Evolutionary conservation across 2,329 filamentous ascomycete species (phyloP), one percentile per base, ranked within the genome.

Genomic region (Podosphaera xanthii): DNA sequence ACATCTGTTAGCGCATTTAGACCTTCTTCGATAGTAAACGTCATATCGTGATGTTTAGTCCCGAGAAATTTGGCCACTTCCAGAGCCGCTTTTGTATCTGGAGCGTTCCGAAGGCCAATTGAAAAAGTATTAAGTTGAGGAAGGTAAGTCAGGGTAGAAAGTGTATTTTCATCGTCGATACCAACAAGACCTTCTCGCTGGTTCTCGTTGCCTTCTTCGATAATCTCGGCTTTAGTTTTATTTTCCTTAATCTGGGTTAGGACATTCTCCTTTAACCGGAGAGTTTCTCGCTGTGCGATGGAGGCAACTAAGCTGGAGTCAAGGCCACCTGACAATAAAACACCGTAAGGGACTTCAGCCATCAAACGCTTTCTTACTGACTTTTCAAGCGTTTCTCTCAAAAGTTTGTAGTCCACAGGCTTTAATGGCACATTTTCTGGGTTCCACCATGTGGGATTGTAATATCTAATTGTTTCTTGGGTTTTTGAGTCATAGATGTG

Each of bases 101-200:
- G 92, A 40, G 92, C 87, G 65, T 84, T 87, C 6, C 91, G 90
- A 42, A 98, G 82, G 69, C 92, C 92, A 65, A 98, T 98, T 14
- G 92, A 98, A 78, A 98, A 98, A 14, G 90, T 96, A 81, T 97
- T 94, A 72, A 98, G 82, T 72, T 97, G 87, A 42, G 91, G 89
- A 59, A 97, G 82, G 68, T 92, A 87, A 59, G 90, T 92, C 63
- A 95, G 81, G 12, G 90, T 95, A 56, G 85, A 88, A 62, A 97
- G 75, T 69, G 91, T 81, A 76, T 95, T 85, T 61, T 91, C 81
- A 69, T 94, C 90, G 68, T 97, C 92, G 66, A 98, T 94, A 68
- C 92, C 92, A 61, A 96, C 91, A 54, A 97, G 78, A 56, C 87
- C 81, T 68, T 85, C 82, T 62, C 79, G 79, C 59, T 74, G 75